Percentiles rank a stretch among this genome's conserved stretches.
Evolutionary conservation across 2,329 filamentous ascomycete genomes (phyloP).

Genomic region (Sphaerulina musiva): DNA sequence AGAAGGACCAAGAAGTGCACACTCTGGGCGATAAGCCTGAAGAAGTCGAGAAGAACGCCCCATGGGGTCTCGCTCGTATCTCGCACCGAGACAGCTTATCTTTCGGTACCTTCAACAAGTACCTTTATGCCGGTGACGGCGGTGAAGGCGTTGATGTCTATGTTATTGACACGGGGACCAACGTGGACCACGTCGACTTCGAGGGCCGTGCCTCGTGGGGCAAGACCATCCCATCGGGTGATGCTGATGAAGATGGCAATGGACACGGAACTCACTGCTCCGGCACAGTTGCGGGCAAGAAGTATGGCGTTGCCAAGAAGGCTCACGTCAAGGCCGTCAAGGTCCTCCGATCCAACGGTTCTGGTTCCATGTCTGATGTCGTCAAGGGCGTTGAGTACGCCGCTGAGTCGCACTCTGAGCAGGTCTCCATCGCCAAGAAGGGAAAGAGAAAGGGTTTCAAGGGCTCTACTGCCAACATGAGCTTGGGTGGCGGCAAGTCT

Average conservation of each 20-base stretch:
- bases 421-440: conserved; percentile 70
- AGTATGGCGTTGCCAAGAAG: conserved; percentile 99
- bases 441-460: conserved; percentile 96
- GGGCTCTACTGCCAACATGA: conserved; percentile 99
- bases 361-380: conserved; percentile 96
- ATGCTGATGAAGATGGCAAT: conserved; percentile 88
- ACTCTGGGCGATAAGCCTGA: conserved; percentile 53
- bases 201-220: conserved; percentile 94
- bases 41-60: conserved; percentile 79
- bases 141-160: conserved; percentile 98
- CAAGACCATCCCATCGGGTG: conserved; percentile 82
- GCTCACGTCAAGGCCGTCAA: conserved; percentile 95
- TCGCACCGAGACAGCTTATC: conserved; percentile 82
- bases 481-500: conserved; percentile 95
- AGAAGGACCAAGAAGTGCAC: conserved; percentile 89
- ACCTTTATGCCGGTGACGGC: conserved; percentile 80
- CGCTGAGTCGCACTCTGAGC: conserved; percentile 68
- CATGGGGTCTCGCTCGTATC: conserved; percentile 98
- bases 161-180: conserved; percentile 96
- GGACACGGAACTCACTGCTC: conserved; percentile 99
- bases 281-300: conserved; percentile 93
- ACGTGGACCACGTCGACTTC: conserved; percentile 89
- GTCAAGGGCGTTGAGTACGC: conserved; percentile 98
- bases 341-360: conserved; percentile 94
- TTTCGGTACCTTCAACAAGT: conserved; percentile 97